These are phyloP conservation scores for Conticribra guillardii DNA, from an alignment of 108 stramenopile species.

Conservation along the genomic window DNA sequence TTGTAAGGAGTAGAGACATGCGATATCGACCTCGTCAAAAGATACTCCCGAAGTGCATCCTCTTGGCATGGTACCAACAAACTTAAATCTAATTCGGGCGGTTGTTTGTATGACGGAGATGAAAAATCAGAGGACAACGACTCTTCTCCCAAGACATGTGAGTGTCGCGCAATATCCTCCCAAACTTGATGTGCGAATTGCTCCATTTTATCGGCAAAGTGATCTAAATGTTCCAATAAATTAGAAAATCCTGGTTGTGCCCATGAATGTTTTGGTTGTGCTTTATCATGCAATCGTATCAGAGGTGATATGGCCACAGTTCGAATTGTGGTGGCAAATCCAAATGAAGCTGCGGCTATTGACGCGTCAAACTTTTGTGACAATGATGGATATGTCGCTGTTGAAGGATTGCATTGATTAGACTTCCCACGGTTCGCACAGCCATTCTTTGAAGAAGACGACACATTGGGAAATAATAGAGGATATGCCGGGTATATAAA, in stretches of 20 bases:
- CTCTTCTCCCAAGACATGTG: not conserved
- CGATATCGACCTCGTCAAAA: too few species aligned
- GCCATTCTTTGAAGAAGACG: not conserved
- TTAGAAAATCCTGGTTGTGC: too few species aligned
- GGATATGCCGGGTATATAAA: not conserved
- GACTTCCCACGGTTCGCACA: too few species aligned
- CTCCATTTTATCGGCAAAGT: slow-evolving; percentile 16
- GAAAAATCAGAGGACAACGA: too few species aligned
- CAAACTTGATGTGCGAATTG: slow-evolving; percentile 15
- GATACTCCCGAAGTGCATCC: slow-evolving; percentile 3
- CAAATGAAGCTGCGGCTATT: slow-evolving; percentile 20
- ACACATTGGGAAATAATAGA: not conserved
- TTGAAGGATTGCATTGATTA: not conserved
- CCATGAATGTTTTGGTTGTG: not conserved
- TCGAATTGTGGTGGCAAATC: slow-evolving; percentile 22
- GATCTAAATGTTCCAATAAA: too few species aligned
- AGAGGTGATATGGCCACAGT: slow-evolving; percentile 18
- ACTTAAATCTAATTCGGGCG: slow-evolving; percentile 37
- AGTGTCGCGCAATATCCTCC: slow-evolving; percentile 25
- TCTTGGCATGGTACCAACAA: slow-evolving; percentile 29
- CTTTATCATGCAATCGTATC: slow-evolving; percentile 2
- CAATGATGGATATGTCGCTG: not conserved
- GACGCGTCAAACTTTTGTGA: not conserved
- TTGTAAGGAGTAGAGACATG: too few species aligned
- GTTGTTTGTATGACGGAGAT: too few species aligned